Base-by-base conservation (phyloP, 495 filamentous ascomycete species). In the Pseudoneurospora amorphoporcata region DNA sequence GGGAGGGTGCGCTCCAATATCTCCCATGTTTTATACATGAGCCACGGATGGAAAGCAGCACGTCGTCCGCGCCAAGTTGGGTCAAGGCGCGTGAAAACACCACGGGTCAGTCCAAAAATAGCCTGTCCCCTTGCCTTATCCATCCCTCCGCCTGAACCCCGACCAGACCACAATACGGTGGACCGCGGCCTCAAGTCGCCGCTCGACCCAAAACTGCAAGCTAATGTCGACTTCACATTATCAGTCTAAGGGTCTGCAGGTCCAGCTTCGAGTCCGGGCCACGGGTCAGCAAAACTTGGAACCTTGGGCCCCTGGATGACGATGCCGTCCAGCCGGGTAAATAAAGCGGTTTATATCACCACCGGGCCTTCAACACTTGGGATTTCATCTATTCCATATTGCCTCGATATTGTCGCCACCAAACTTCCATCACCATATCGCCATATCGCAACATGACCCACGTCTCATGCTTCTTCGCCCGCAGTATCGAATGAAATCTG, bases 321-420 rank as follows among this genome's bases (percentile, higher is more conserved):
- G 53, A 65, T 65, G 53, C 14, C 29, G 53, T 29, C 53, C 53
- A 17, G 53, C 78, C 79, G 79, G 79, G 73, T 81, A 81, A 81
- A 81, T 79, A 75, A 73, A 68, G 73, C 74, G 76, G 78, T 68
- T 70, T 75, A 76, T 79, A 75, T 77, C 76, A 61, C 75, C 42
- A 45, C 65, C 53, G 72, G 70, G 75, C 70, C 76, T 69, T 71
- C 68, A 23, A 38, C 76, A 70, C 74, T 74, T 74, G 74, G 71
- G 47, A 65, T 69, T 77, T 81, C 79, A 81, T 81, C 75, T 81
- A 81, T 77, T 76, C 71, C 74, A 81, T 81, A 81, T 81, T 81
- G 73, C 77, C 40, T 71, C 70, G 71, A 79, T 69, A 81, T 80
- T 81, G 75, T 76, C 75, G 76, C 78, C 78, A 77, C 79, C 73